Base-by-base conservation (phyloP, 345 rosid species). In the Carallia pectinifolia region DNA sequence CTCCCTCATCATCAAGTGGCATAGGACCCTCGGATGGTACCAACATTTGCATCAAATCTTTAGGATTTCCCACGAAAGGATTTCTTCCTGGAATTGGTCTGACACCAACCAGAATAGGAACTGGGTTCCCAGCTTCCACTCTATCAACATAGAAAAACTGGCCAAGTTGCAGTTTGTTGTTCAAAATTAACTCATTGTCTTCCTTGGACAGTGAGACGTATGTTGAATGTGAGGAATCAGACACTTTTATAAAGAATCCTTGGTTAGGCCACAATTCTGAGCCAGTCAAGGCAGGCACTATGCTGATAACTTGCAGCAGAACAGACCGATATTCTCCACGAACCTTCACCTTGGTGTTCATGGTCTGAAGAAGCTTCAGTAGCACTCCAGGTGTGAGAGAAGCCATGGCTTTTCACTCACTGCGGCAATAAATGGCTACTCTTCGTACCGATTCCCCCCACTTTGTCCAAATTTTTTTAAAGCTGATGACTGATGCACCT, bases 191-290 rank as follows among this genome's bases (percentile, higher is more conserved):
- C 50, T 91, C 97, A 53, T 84, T 91, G 83, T 90, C 98, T 74
- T 94, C 93, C 62, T 80, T 81, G 2, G 85, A 86, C 29, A 91
- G 64, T 12, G 97, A 87, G 59, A 84, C 88, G 6, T 94, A 94
- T 0, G 97, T 87, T 4, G 98, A 90, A 73, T 94, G 98, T 7
- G 96, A 90, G 12, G 96, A 91, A 71, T 94, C 98, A 0, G 96
- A 94, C 7, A 91, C 90, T 85, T 94, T 90, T 67, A 94, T 76
- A 77, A 91, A 94, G 81, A 91, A 94, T 8, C 97, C 98, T 70
- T 87, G 95, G 74, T 94, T 91, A 1, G 98, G 98, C 93, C 96
- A 94, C 64, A 91, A 83, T 67, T 91, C 96, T 29, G 90, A 85
- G 67, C 98, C 98, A 5, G 89, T 67, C 72, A 94, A 82, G 44